Evolutionary conservation across 1,139 yeast species (phyloP), one percentile per base, ranked within the genome.

Genomic region (Eremothecium coryli): DNA sequence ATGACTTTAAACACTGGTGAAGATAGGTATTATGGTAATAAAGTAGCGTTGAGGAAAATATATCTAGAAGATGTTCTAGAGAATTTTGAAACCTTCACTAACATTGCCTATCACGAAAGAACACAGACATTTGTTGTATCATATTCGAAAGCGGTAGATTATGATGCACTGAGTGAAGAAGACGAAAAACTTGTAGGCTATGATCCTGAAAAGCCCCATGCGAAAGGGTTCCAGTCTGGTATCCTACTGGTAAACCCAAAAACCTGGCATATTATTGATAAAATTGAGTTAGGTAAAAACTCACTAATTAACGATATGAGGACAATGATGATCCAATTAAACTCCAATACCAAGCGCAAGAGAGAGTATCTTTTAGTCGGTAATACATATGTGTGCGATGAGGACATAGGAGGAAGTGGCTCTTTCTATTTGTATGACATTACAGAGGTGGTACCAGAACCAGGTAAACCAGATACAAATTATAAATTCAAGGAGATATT

Each of bases 371-470:
- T 90, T 15, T 79, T 85, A 1, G 65, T 81, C 16, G 98, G 97
- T 1, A 74, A 90, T 1, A 82, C 93, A 1, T 67, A 71, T 39
- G 72, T 77, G 39, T 69, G 93, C 38, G 76, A 82, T 44, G 98
- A 90, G 53, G 96, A 86, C 61, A 64, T 82, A 38, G 73, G 86
- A 4, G 73, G 94, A 1, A 74, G 77, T 49, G 98, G 98, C 0
- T 66, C 80, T 2, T 81, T 85, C 57, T 74, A 76, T 43, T 63
- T 88, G 2, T 77, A 64, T 46, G 95, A 86, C 44, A 68, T 84
- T 26, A 78, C 82, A 35, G 88, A 79, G 42, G 82, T 86, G 54
- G 85, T 85, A 41, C 95, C 96, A 0, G 95, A 86, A 50, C 93
- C 93, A 1, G 90, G 82, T 0, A 72, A 68, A 40, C 95, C 96